phyloP scores from a whole-genome alignment of 805 yeast species.

The Alloascoidea africana region DNA sequence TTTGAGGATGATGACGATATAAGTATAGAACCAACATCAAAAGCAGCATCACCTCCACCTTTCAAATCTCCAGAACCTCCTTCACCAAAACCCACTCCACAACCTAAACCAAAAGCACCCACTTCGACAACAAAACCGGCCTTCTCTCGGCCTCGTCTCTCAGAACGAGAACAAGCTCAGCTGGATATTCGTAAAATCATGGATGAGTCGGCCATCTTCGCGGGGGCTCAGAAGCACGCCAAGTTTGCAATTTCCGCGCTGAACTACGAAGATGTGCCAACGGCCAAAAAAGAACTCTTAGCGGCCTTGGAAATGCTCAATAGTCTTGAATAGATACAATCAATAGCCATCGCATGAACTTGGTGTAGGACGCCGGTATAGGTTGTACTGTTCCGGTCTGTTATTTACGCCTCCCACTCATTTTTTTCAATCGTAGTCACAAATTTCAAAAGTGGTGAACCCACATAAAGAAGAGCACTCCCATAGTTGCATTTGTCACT shows the following conservation, averaged over 20 bases:
- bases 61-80: background rate
- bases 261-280: slow-evolving; percentile 50
- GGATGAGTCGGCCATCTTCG: slow-evolving; percentile 20
- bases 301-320: slow-evolving; percentile 27
- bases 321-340: no score
- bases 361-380: no score
- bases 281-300: slow-evolving; percentile 42
- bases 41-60: slow-evolving; percentile 3
- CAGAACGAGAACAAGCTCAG: slow-evolving; percentile 6
- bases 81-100: slow-evolving; percentile 2
- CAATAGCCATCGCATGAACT: no score
- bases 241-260: slow-evolving; percentile 62
- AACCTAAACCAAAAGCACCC: slow-evolving; percentile 2
- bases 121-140: slow-evolving; percentile 9
- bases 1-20: background rate
- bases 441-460: no score
- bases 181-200: slow-evolving; percentile 14
- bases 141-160: background rate
- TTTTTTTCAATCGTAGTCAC: no score
- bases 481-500: no score
- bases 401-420: no score
- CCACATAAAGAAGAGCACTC: no score
- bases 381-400: no score
- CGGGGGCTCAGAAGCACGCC: slow-evolving; percentile 44
- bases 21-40: background rate